Evolutionary conservation across 73 alveolate species (phyloP).

Genomic region (Paramecium primaurelia): DNA sequence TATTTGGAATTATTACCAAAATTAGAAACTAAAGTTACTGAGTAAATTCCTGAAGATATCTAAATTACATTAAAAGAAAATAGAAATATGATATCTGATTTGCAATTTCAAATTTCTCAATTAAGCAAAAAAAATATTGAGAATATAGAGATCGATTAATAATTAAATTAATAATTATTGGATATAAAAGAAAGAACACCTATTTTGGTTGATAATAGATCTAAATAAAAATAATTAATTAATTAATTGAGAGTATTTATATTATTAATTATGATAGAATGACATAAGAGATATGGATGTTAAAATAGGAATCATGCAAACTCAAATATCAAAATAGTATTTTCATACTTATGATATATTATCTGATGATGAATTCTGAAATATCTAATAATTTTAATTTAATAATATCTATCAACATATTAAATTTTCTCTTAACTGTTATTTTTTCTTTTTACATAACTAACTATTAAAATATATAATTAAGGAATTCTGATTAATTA

Average conservation of each 20-base stretch:
- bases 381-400: not conserved
- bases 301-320: not conserved
- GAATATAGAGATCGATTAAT: not conserved
- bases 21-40: conserved; percentile 6
- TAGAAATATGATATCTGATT: not conserved
- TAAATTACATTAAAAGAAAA: not conserved
- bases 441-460: not conserved
- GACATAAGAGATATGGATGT: not conserved
- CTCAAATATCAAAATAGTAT: not conserved
- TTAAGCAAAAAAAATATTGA: not conserved
- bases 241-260: not conserved
- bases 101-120: not conserved
- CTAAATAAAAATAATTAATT: not conserved
- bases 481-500: not conserved
- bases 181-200: not conserved
- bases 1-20: not conserved
- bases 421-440: not conserved
- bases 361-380: conserved; percentile 15
- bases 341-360: not conserved
- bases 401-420: not conserved
- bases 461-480: not conserved
- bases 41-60: not conserved
- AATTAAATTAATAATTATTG: not conserved
- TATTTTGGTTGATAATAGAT: not conserved
- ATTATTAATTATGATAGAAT: not conserved